phyloP scores from a whole-genome alignment of 345 rosid species.

The Geranium brycei region DNA sequence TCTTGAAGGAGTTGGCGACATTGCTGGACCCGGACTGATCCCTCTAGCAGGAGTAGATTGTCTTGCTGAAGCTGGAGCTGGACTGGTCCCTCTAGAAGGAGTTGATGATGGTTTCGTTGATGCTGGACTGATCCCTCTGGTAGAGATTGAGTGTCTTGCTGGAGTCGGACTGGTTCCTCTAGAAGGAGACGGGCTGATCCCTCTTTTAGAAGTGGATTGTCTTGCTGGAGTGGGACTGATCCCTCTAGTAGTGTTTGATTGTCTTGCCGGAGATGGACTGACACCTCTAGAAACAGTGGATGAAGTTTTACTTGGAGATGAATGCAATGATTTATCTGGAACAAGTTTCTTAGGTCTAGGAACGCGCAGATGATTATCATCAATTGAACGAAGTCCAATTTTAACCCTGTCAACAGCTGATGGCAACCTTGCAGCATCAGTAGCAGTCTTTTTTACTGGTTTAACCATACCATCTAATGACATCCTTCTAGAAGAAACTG shows the following conservation, averaged over 20 bases:
- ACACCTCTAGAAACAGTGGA: constrained; percentile 35
- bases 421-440: constrained; percentile 36
- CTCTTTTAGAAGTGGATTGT: constrained; percentile 29
- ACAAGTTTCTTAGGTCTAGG: constrained; percentile 28
- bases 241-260: constrained; percentile 63
- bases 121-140: too few relatives aligned
- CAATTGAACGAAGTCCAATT: constrained; percentile 31
- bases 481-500: constrained; percentile 40
- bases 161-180: constrained; percentile 30
- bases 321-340: constrained; percentile 36
- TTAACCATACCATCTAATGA: constrained; percentile 27
- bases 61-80: neutral
- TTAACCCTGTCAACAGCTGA: constrained; percentile 28
- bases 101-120: too few relatives aligned
- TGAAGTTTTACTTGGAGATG: constrained; percentile 58
- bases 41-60: constrained; percentile 29
- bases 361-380: constrained; percentile 24
- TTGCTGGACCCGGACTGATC: constrained; percentile 51
- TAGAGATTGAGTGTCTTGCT: constrained; percentile 47
- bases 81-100: too few relatives aligned
- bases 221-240: constrained; percentile 59
- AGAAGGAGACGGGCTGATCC: constrained; percentile 13
- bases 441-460: constrained; percentile 44
- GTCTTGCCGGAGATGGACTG: constrained; percentile 47
- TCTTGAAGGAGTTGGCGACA: constrained; percentile 32